Conservation (phyloP, 1,139 yeast species). For the Groenewaldozyma auringiensis region DNA sequence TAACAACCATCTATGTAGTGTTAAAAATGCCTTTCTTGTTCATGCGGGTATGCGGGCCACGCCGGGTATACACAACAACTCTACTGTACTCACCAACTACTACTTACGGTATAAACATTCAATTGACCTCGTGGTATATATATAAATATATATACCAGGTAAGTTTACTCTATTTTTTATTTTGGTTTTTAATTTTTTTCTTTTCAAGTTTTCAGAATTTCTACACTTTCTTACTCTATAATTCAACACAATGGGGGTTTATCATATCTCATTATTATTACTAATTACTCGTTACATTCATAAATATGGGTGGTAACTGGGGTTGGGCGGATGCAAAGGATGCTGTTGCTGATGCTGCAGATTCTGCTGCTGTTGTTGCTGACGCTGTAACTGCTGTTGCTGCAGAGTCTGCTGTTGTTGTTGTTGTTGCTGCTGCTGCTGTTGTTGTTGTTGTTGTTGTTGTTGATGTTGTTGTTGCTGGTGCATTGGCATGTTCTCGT, state of each 20-base stretch:
- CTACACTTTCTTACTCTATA: not conserved
- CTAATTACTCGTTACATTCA: not conserved
- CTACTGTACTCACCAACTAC: too few relatives aligned
- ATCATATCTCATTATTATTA: not conserved
- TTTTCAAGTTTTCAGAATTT: not conserved
- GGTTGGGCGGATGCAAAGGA: constrained; percentile 2
- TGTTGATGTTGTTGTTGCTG: not conserved
- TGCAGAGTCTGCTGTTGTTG: constrained; percentile 2
- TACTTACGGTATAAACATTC: too few relatives aligned
- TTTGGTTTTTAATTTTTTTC: not conserved
- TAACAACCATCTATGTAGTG: too few relatives aligned
- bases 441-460: constrained; percentile 3
- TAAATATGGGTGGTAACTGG: not conserved
- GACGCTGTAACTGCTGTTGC: too few relatives aligned
- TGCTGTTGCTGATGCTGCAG: constrained; percentile 4
- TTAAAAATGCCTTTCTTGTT: too few relatives aligned
- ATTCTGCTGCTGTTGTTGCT: not conserved
- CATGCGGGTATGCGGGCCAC: too few relatives aligned
- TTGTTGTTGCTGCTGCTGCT: constrained; percentile 5
- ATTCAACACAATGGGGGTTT: not conserved
- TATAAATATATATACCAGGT: too few relatives aligned
- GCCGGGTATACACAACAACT: too few relatives aligned
- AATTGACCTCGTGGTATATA: too few relatives aligned
- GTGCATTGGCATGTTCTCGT: not conserved
- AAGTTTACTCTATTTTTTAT: too few relatives aligned